A percentile compares a stretch with the other conserved stretches of the same genome.
Evolutionary conservation across 768 basidiomycete genomes (phyloP).

Genomic region (Mycena maculata): DNA sequence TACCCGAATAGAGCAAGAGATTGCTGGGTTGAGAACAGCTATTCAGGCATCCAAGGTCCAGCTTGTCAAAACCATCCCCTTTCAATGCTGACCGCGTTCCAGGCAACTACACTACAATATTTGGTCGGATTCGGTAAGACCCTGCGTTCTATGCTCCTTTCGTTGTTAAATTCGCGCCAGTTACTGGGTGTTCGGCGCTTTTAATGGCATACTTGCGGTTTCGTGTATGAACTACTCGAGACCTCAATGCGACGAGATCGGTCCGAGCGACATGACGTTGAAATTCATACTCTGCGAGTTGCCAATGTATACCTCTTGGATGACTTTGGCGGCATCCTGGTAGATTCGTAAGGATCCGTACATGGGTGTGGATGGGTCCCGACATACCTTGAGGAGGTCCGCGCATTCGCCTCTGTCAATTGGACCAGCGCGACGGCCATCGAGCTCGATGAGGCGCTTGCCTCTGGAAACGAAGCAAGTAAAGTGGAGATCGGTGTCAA

Average conservation of each 20-base stretch:
- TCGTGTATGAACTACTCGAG: constrained; percentile 54
- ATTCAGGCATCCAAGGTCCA: constrained; percentile 88
- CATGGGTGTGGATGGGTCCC: constrained; percentile 1
- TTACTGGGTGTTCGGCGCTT: constrained; percentile 87
- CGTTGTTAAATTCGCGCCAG: constrained; percentile 51
- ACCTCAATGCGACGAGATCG: neutral
- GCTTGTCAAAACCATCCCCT: neutral
- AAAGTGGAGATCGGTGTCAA: constrained; percentile 86
- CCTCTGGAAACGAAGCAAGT: constrained; percentile 74
- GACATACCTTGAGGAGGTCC: constrained; percentile 66
- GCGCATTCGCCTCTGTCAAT: constrained; percentile 79
- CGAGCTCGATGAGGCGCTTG: constrained; percentile 82
- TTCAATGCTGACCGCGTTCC: neutral
- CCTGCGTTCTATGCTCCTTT: neutral
- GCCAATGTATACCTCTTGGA: constrained; percentile 70
- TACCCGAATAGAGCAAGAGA: constrained; percentile 96
- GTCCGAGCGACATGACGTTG: constrained; percentile 72
- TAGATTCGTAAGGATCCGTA: neutral
- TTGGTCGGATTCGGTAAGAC: constrained; percentile 83
- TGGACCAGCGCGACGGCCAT: constrained; percentile 82
- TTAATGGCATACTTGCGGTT: constrained; percentile 91
- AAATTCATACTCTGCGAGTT: constrained; percentile 68
- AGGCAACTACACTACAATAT: constrained; percentile 90
- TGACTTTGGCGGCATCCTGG: constrained; percentile 74
- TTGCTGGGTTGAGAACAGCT: constrained; percentile 83